Evolutionary conservation across 2,329 filamentous ascomycete genomes (phyloP).

Genomic region (Epicoccum nigrum): DNA sequence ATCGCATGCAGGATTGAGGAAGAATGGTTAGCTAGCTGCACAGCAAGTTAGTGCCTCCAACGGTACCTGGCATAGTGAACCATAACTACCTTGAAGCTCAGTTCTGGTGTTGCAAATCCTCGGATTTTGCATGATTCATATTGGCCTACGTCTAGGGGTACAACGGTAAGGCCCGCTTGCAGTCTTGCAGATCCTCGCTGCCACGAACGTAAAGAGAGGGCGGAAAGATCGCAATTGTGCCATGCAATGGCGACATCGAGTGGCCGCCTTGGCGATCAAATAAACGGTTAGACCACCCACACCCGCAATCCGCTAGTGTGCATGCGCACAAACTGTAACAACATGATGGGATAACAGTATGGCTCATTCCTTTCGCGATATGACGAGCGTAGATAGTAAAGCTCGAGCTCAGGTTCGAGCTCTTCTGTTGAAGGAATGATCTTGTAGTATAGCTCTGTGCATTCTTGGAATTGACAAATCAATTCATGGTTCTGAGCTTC

Average conservation of each 20-base stretch:
- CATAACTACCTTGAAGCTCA: neutral
- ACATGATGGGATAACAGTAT: neutral
- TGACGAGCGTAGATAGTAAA: neutral
- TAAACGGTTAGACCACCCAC: constrained; percentile 7
- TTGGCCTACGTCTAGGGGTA: neutral
- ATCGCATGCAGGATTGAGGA: constrained; percentile 16
- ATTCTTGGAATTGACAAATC: neutral
- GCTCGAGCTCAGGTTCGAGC: neutral
- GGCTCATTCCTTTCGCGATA: neutral
- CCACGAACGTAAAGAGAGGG: constrained; percentile 4
- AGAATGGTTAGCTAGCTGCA: constrained; percentile 17
- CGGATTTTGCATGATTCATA: constrained; percentile 1
- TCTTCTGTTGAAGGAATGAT: neutral
- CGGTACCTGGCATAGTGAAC: constrained; percentile 7
- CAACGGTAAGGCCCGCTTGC: neutral
- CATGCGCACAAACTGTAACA: neutral
- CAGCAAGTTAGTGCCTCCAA: neutral
- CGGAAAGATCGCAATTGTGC: constrained; percentile 15
- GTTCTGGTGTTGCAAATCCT: neutral
- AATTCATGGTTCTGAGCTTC: neutral
- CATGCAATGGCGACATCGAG: constrained; percentile 18
- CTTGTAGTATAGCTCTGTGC: neutral
- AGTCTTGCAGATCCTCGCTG: neutral
- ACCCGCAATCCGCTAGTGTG: constrained; percentile 7
- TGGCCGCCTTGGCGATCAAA: constrained; percentile 9